These are phyloP conservation scores for Fusarium siculi DNA, from an alignment of 2,329 filamentous ascomycete genomes.

Conservation along the genomic window DNA sequence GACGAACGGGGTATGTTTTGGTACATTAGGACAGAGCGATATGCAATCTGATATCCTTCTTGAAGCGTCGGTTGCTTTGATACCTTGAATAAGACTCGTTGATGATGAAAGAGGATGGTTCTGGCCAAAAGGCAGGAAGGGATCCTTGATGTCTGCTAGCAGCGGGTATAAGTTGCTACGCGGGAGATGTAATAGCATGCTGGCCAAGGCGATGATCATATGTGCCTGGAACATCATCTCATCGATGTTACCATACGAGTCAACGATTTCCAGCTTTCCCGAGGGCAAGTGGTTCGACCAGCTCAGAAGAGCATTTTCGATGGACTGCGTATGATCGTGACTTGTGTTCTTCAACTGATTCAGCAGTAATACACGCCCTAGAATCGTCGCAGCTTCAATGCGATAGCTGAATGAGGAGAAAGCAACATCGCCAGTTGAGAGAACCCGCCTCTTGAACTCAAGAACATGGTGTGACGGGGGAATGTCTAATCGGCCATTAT, in stretches of 20 bases:
- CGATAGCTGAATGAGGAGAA: constrained; percentile 41
- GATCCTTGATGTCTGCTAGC: constrained; percentile 19
- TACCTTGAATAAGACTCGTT: constrained; percentile 28
- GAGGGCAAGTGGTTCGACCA: constrained; percentile 36
- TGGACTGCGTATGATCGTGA: constrained; percentile 34
- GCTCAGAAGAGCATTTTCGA: constrained; percentile 36
- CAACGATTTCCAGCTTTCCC: constrained; percentile 30
- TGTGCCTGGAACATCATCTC: constrained; percentile 42
- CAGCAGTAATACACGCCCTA: constrained; percentile 25
- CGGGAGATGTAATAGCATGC: constrained; percentile 38
- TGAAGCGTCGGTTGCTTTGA: constrained; percentile 40
- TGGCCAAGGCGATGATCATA: constrained; percentile 32
- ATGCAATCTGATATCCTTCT: constrained; percentile 36
- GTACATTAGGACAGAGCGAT: constrained; percentile 30
- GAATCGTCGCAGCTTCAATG: constrained; percentile 35
- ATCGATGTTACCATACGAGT: constrained; percentile 34
- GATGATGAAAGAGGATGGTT: constrained; percentile 20
- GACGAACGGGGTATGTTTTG: constrained; percentile 37
- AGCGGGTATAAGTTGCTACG: constrained; percentile 27
- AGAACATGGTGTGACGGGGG: constrained; percentile 22
- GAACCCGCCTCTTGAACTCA: constrained; percentile 27
- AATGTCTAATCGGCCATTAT: constrained; percentile 11
- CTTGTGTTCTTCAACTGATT: constrained; percentile 27
- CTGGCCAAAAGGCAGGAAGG: constrained; percentile 10
- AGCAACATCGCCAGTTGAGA: constrained; percentile 19